Evolutionary conservation across 306 rosid genomes (phyloP).

Genomic region (cucumber (Cucumis sativus)): DNA sequence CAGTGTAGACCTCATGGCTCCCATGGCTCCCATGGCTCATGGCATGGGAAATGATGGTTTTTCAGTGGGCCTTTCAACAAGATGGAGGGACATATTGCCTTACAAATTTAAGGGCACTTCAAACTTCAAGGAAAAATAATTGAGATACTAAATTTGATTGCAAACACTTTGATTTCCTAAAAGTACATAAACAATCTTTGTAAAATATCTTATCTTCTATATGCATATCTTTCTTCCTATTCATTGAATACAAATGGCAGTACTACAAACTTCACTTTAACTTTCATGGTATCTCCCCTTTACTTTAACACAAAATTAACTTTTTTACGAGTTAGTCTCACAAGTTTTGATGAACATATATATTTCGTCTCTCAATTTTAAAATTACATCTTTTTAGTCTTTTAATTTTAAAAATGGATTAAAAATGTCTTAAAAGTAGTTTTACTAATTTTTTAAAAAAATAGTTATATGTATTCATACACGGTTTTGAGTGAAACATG

Average conservation of each 20-base stretch:
- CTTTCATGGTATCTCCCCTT: not conserved
- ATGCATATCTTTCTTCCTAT: not conserved
- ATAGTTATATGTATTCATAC: too few relatives aligned
- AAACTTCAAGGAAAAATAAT: not conserved
- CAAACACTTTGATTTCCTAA: not conserved
- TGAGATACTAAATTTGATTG: not conserved
- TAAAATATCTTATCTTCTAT: not conserved
- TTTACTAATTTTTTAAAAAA: too few relatives aligned
- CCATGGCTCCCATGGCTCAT: not conserved
- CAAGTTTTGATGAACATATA: too few relatives aligned
- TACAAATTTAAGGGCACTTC: not conserved
- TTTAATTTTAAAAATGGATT: too few relatives aligned
- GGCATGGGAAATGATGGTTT: slow-evolving; percentile 4
- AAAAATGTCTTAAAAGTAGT: too few relatives aligned
- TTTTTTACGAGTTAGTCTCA: too few relatives aligned
- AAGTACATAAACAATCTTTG: not conserved
- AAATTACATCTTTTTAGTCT: too few relatives aligned
- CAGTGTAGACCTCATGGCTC: not conserved
- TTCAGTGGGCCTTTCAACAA: not conserved
- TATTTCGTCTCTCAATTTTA: too few relatives aligned
- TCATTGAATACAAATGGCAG: not conserved
- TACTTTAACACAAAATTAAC: too few relatives aligned
- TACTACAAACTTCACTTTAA: not conserved
- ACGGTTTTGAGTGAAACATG: too few relatives aligned
- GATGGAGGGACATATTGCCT: slow-evolving; percentile 1